Percentiles rank a stretch among this genome's conserved stretches.
Evolutionary conservation across 495 filamentous ascomycete genomes (phyloP).

Genomic region (Chaetomidium leptoderma): DNA sequence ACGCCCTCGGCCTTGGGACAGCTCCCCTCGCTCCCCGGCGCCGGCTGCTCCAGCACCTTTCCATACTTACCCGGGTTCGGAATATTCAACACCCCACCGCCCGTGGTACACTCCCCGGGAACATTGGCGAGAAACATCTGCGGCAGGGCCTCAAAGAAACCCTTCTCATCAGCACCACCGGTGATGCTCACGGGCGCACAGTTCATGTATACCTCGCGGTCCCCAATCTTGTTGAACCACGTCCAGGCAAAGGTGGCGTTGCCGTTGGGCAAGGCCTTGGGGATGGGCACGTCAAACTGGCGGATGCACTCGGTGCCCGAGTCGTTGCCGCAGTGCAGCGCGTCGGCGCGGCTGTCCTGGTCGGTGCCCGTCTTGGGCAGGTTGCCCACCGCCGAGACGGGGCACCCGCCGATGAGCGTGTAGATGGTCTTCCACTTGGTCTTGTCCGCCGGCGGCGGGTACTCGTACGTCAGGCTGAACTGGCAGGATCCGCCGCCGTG

Average conservation of each 20-base stretch:
- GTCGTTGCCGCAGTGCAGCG: constrained; percentile 27
- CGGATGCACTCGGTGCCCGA: constrained; percentile 28
- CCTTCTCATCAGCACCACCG: constrained; percentile 29
- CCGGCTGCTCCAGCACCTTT: constrained; percentile 22
- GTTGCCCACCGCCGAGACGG: constrained; percentile 44
- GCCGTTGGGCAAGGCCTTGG: constrained; percentile 52
- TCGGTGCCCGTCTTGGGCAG: constrained; percentile 31
- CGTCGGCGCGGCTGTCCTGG: constrained; percentile 21
- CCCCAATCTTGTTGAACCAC: constrained; percentile 86
- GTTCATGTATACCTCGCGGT: constrained; percentile 89
- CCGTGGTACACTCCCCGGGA: constrained; percentile 23
- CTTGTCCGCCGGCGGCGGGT: constrained; percentile 47
- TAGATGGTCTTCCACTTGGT: constrained; percentile 71
- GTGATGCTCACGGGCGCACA: constrained; percentile 69
- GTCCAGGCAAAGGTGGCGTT: constrained; percentile 73
- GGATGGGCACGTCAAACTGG: constrained; percentile 48
- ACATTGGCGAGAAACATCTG: constrained; percentile 59
- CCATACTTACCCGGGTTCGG: constrained; percentile 31
- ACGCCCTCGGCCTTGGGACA: constrained; percentile 50
- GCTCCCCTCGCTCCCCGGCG: constrained; percentile 42
- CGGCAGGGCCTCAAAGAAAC: constrained; percentile 42
- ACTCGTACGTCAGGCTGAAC: constrained; percentile 71
- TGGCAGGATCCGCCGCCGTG: constrained; percentile 89
- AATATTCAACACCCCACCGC: constrained; percentile 25
- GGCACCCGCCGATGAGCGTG: constrained; percentile 72